Evolutionary conservation across 805 yeast genomes (phyloP), one percentile per base, ranked within the genome.

Genomic region (Candida corydali): DNA sequence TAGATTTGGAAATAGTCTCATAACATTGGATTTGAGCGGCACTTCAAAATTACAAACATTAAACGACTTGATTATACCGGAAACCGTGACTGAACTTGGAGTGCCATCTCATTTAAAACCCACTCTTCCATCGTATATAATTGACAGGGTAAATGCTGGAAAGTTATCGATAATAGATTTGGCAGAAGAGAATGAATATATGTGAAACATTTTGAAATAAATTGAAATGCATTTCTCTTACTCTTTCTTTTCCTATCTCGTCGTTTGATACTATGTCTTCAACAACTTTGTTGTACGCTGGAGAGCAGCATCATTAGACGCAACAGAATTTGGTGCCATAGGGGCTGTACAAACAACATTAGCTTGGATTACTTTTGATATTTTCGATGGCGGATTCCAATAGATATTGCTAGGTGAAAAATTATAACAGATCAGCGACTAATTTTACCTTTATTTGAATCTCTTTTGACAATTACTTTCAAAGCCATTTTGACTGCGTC

Each of bases 241-340:
- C 11, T 36, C 28, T 24, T 32, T 22, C 65, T 19, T 65, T 70
- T 40, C 81, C 93, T 42, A 81, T 93, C 49, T 85, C 95, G 40
- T 84, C 89, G 33, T 87, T 82, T 41, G 85, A 88, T 52, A 82
- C 81, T 59, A 80, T 79, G 57, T 85, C 89, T 61, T 86, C 96
- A 57, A 82, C 74, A 70, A 87, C 97, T 59, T 87, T 86, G 59
- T 86, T 78, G 93, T 76, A 43, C 95, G 96, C 65, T 88, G 95
- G 57, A 93, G 78, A 68, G 89, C 97, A 42, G 96, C 98, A 63
- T 93, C 98, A 42, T 93, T 86, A 43, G 96, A 98, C 39, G 97
- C 88, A 49, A 93, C 98, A 29, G 98, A 97, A 78, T 89, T 91
- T 57, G 98, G 98, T 52, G 95, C 91, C 97, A 91, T 91, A 37